These are phyloP conservation scores for Botrytis galanthina DNA, from an alignment of 2,329 filamentous ascomycete genomes.

Conservation along the genomic window DNA sequence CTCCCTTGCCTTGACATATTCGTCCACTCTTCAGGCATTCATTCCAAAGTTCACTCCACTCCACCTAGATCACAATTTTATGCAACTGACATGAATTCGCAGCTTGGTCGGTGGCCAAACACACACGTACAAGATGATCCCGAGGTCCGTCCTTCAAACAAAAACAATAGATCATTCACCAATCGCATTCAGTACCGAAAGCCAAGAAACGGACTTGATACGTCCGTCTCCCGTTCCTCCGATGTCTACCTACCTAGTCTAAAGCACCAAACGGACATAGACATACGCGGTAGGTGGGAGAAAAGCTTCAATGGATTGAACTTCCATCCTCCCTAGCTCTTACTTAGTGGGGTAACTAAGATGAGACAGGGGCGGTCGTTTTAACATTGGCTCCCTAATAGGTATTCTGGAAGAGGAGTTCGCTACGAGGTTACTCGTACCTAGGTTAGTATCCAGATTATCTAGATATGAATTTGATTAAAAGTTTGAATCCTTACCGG, in stretches of 20 bases:
- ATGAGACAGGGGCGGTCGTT: conserved; percentile 2
- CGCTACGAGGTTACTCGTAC: not conserved
- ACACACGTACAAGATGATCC: not conserved
- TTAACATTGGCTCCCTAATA: not conserved
- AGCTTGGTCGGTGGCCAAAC: not conserved
- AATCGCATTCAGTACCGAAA: not conserved
- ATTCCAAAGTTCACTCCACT: not conserved
- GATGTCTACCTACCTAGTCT: not conserved
- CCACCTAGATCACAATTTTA: not conserved
- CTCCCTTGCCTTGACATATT: not conserved
- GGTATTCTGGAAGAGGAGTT: conserved; percentile 1
- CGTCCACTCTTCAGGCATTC: not conserved
- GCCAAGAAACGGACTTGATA: not conserved
- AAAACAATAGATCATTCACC: not conserved
- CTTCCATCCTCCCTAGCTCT: not conserved
- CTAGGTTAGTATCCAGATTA: not conserved
- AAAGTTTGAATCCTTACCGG: not conserved
- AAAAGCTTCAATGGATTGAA: not conserved
- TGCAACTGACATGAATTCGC: not conserved
- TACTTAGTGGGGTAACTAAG: not conserved
- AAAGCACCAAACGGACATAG: not conserved
- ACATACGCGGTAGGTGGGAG: not conserved
- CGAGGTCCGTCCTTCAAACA: not conserved
- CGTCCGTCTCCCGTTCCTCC: not conserved
- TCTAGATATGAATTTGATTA: not conserved